Conservation (phyloP, 169 alveolate species). For the Cryptosporidium parvum region DNA sequence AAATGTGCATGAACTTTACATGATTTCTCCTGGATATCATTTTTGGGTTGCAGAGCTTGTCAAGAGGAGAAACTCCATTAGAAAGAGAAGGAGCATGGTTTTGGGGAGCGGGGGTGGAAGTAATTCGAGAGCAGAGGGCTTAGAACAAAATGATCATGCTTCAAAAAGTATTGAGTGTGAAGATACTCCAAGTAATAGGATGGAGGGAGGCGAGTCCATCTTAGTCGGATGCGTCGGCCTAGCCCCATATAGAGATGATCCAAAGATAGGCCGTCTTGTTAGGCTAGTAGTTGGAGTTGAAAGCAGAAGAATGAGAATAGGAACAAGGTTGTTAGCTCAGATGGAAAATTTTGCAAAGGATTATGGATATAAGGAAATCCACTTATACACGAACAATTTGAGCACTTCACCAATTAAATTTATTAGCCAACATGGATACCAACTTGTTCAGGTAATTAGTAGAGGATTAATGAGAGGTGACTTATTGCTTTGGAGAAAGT, state of each 20-base stretch:
- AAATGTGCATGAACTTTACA: constrained; percentile 84
- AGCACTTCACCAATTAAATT: constrained; percentile 88
- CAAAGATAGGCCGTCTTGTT: constrained; percentile 87
- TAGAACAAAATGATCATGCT: constrained; percentile 19
- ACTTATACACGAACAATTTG: constrained; percentile 88
- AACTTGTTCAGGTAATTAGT: constrained; percentile 86
- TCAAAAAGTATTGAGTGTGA: constrained; percentile 50
- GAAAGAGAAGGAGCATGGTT: constrained; percentile 77
- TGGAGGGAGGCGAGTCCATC: constrained; percentile 75
- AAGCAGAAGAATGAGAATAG: constrained; percentile 89
- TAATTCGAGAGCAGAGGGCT: constrained; percentile 32
- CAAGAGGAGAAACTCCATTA: constrained; percentile 75
- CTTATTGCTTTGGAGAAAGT: constrained; percentile 87
- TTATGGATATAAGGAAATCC: constrained; percentile 86
- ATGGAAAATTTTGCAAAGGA: constrained; percentile 88
- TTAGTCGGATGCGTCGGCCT: constrained; percentile 89
- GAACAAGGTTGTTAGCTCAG: constrained; percentile 87
- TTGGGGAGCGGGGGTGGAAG: constrained; percentile 22
- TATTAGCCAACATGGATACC: constrained; percentile 88
- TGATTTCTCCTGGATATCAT: constrained; percentile 82
- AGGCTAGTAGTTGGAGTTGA: constrained; percentile 88
- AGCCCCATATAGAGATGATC: constrained; percentile 85
- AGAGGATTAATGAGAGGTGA: constrained; percentile 92
- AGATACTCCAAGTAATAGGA: constrained; percentile 7
- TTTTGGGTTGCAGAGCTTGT: constrained; percentile 91